phyloP scores from a whole-genome alignment of 306 rosid species.

The Rubus parviflorus region DNA sequence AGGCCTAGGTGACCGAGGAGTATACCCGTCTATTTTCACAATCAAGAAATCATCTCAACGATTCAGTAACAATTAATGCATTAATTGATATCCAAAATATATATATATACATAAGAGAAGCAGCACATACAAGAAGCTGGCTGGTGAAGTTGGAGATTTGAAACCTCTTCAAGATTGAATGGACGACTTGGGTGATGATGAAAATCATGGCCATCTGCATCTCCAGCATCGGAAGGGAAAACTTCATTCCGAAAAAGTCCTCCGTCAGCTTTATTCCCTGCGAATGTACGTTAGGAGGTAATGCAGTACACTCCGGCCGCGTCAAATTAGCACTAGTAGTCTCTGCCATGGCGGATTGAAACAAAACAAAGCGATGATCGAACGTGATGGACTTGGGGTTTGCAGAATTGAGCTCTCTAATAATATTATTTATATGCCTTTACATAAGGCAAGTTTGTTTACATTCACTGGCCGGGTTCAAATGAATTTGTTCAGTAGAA shows the following conservation, averaged over 20 bases:
- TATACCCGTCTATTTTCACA: slow-evolving; percentile 38
- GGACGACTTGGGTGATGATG: slow-evolving; percentile 15
- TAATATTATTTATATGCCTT: no score
- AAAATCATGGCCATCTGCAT: slow-evolving; percentile 47
- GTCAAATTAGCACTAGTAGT: neutral
- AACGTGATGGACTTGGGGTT: neutral
- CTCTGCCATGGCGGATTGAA: neutral
- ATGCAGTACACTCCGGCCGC: neutral
- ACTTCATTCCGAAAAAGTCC: neutral
- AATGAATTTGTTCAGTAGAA: neutral
- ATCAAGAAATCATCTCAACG: neutral
- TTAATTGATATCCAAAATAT: no score
- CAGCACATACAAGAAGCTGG: slow-evolving; percentile 43
- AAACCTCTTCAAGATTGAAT: slow-evolving; percentile 30
- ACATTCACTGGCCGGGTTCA: neutral
- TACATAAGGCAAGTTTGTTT: neutral
- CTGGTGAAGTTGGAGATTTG: slow-evolving; percentile 42
- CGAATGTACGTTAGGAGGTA: slow-evolving; percentile 9
- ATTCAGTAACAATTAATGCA: neutral
- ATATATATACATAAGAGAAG: no score
- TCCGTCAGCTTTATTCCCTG: neutral
- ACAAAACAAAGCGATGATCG: neutral
- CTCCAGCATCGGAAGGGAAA: slow-evolving; percentile 33
- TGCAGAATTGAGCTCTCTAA: neutral
- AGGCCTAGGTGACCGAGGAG: slow-evolving; percentile 20